Percentiles rank a stretch among this genome's conserved stretches.
Evolutionary conservation across 768 basidiomycete species (phyloP).

Genomic region (Phallus indusiatus): DNA sequence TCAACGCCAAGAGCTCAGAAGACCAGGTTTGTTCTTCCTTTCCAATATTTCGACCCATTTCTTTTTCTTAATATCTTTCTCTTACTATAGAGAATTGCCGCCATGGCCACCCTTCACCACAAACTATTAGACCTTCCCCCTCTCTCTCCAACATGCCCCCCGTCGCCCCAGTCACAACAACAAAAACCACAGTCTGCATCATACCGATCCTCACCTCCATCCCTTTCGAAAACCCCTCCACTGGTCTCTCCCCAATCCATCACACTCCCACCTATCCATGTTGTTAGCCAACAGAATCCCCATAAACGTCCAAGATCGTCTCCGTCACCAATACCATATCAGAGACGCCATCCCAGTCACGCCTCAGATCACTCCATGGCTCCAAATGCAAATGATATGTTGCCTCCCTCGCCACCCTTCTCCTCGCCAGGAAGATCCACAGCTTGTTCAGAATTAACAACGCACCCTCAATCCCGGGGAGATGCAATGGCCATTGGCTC

Average conservation of each 20-base stretch:
- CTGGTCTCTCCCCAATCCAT: conserved; percentile 1
- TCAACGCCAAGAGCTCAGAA: conserved; percentile 88
- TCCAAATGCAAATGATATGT: conserved; percentile 29
- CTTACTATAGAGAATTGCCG: conserved; percentile 52
- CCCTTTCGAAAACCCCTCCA: conserved; percentile 8
- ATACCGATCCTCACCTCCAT: conserved; percentile 4
- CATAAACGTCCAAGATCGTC: conserved; percentile 57
- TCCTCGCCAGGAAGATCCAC: conserved; percentile 43
- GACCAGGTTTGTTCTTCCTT: conserved; percentile 59
- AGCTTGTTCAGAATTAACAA: conserved; percentile 28
- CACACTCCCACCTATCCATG: conserved; percentile 3
- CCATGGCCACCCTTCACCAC: conserved; percentile 59
- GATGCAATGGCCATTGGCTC: conserved; percentile 77
- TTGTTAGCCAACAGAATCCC: conserved; percentile 8
- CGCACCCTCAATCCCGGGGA: conserved; percentile 61
- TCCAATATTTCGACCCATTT: conserved; percentile 7
- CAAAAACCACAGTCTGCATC: conserved; percentile 23
- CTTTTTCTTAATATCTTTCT: conserved; percentile 8
- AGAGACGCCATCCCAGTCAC: conserved; percentile 11
- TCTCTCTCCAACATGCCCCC: conserved; percentile 29
- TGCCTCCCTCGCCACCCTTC: conserved; percentile 60
- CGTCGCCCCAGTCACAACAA: not conserved
- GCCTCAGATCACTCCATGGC: conserved; percentile 17
- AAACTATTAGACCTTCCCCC: conserved; percentile 57
- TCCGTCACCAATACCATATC: conserved; percentile 42